Conservation (phyloP, 805 yeast species). For the Soucietia sequanensis region DNA sequence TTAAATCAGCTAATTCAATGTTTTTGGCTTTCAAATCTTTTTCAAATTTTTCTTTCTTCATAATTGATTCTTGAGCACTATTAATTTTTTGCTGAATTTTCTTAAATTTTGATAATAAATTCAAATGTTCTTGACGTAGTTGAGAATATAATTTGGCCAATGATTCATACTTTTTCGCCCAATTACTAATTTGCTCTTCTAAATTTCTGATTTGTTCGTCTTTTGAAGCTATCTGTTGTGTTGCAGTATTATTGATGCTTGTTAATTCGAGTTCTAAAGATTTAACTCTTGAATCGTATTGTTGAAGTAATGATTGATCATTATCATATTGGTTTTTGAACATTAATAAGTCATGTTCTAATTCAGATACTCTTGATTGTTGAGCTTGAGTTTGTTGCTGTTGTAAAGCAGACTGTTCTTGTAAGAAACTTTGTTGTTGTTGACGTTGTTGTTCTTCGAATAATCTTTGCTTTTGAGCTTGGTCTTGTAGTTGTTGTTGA, state of each 20-base stretch:
- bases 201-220: conserved; percentile 66
- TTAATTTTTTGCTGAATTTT: conserved; percentile 83
- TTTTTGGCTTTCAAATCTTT: conserved; percentile 82
- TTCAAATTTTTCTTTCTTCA: conserved; percentile 77
- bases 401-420: conserved; percentile 64
- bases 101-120: conserved; percentile 72
- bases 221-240: conserved; percentile 71
- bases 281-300: conserved; percentile 83
- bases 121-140: conserved; percentile 87
- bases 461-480: conserved; percentile 67
- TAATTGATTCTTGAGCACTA: conserved; percentile 85
- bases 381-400: conserved; percentile 72
- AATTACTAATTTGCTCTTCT: conserved; percentile 71
- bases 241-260: conserved; percentile 60
- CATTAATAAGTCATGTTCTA: conserved; percentile 76
- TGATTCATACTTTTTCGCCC: conserved; percentile 87
- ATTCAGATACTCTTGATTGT: conserved; percentile 74
- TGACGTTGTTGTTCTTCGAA: conserved; percentile 73
- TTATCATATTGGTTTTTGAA: conserved; percentile 80
- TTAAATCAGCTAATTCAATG: conserved; percentile 82
- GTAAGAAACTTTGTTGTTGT: conserved; percentile 65
- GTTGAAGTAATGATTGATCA: conserved; percentile 79
- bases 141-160: conserved; percentile 88
- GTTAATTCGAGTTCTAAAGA: conserved; percentile 72
- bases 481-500: conserved; percentile 64